Evolutionary conservation across 2,329 filamentous ascomycete genomes (phyloP), one percentile per base, ranked within the genome.

Genomic region (Cercospora citrullina): DNA sequence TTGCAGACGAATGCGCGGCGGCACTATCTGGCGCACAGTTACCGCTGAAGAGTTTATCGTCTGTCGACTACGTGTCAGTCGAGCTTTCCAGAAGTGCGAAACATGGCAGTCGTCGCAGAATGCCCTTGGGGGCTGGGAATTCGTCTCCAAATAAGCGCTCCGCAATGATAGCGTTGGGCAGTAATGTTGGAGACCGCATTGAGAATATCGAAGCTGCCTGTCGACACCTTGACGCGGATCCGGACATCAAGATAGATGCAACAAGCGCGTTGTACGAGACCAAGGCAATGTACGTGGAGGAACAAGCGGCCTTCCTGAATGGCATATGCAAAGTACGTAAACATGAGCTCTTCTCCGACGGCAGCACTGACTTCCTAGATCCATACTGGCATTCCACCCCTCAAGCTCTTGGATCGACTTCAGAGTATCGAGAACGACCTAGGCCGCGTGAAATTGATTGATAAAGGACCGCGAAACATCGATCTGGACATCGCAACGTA

Each of bases 191-290:
- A 4, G 90, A 98, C 77, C 89, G 94, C 51, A 86, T 97, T 62
- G 86, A 85, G 51, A 91, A 90, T 87, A 96, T 99, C 72, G 93
- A 97, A 79, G 84, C 86, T 74, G 94, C 95, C 0, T 94, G 93
- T 78, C 84, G 84, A 55, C 87, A 91, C 77, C 93, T 99, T 88
- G 88, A 91, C 71, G 82, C 70, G 0, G 72, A 84, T 55, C 84
- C 87, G 23, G 89, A 88, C 36, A 92, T 98, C 76, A 87, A 81
- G 63, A 86, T 99, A 45, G 85, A 88, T 75, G 86, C 90, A 74
- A 97, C 94, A 0, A 98, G 94, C 79, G 90, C 89, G 69, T 84
- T 99, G 3, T 99, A 95, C 87, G 93, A 98, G 82, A 99, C 94
- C 3, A 89, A 92, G 74, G 93, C 95, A 23, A 99, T 99, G 95